Conservation (phyloP, 1,284 basidiomycete genomes). For the Calocybe gambosa region DNA sequence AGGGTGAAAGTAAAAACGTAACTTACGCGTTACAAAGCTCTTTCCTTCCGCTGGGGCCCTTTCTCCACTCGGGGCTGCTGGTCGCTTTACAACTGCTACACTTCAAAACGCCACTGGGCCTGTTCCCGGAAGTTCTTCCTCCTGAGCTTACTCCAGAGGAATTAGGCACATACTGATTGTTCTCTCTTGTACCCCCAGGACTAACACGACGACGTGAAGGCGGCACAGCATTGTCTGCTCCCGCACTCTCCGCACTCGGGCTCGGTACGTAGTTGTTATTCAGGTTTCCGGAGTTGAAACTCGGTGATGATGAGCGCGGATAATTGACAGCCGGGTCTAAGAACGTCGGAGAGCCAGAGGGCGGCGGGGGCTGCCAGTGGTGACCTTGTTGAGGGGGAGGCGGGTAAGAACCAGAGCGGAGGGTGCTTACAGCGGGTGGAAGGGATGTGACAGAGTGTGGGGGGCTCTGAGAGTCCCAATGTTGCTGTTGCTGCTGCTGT, state of each 20-base stretch:
- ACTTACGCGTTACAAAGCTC: slow-evolving; percentile 90
- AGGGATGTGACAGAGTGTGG: slow-evolving; percentile 28
- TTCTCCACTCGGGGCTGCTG: slow-evolving; percentile 91
- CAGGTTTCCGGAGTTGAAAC: not conserved
- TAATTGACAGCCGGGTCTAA: slow-evolving; percentile 14
- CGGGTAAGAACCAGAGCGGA: slow-evolving; percentile 41
- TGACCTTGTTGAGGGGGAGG: slow-evolving; percentile 29
- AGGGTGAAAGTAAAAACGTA: slow-evolving; percentile 16
- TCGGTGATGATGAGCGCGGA: not conserved
- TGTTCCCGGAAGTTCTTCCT: slow-evolving; percentile 37
- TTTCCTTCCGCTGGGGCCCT: slow-evolving; percentile 86
- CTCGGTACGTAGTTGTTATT: not conserved
- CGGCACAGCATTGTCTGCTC: slow-evolving; percentile 48
- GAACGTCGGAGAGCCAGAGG: slow-evolving; percentile 13
- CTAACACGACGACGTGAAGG: slow-evolving; percentile 57
- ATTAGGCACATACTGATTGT: slow-evolving; percentile 25
- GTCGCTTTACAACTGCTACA: slow-evolving; percentile 83
- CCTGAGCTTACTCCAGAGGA: slow-evolving; percentile 29
- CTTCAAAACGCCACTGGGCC: slow-evolving; percentile 67
- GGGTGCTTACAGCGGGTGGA: slow-evolving; percentile 35
- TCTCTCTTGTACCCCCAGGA: slow-evolving; percentile 26
- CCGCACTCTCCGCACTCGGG: slow-evolving; percentile 21
- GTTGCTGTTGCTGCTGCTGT: slow-evolving; percentile 6
- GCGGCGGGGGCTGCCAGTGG: slow-evolving; percentile 30
- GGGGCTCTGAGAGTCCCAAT: slow-evolving; percentile 35